These are phyloP conservation scores for Miscanthus sacchariflorus DNA, from an alignment of 202 grass and related monocot species.

Conservation along the genomic window DNA sequence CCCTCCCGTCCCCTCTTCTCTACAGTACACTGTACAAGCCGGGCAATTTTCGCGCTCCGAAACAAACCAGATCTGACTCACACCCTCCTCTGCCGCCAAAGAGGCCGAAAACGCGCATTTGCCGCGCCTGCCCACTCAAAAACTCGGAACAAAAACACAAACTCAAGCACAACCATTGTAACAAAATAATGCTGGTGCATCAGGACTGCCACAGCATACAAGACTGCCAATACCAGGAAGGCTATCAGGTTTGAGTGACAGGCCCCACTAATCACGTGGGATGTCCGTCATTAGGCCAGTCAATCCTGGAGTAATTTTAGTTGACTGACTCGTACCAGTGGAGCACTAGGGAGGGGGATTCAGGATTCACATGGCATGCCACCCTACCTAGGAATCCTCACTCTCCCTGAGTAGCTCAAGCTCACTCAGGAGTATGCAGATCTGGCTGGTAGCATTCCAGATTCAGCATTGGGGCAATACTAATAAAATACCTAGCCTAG, in stretches of 20 bases:
- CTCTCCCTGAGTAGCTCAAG: neutral
- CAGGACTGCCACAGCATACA: neutral
- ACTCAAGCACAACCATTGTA: neutral
- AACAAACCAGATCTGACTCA: neutral
- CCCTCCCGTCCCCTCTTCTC: no score
- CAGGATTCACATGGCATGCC: neutral
- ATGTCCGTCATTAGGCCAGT: neutral
- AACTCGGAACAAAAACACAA: no score
- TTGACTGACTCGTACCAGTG: neutral
- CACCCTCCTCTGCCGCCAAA: neutral
- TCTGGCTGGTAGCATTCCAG: neutral
- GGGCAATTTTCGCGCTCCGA: no score
- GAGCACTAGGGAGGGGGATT: neutral
- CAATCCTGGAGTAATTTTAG: neutral
- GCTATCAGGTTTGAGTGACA: neutral
- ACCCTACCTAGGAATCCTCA: conserved; percentile 23
- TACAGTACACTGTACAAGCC: no score
- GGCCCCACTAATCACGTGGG: neutral
- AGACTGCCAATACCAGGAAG: neutral
- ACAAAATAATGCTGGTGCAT: neutral
- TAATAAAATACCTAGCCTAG: neutral
- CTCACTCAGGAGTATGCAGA: neutral
- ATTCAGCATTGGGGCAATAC: neutral
- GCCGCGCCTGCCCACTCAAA: neutral
- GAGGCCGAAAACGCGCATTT: neutral